A percentile compares a stretch with the other conserved stretches of the same genome.
Conservation (phyloP, 2,329 filamentous ascomycete species). For the Cladobotryum protrusum region DNA sequence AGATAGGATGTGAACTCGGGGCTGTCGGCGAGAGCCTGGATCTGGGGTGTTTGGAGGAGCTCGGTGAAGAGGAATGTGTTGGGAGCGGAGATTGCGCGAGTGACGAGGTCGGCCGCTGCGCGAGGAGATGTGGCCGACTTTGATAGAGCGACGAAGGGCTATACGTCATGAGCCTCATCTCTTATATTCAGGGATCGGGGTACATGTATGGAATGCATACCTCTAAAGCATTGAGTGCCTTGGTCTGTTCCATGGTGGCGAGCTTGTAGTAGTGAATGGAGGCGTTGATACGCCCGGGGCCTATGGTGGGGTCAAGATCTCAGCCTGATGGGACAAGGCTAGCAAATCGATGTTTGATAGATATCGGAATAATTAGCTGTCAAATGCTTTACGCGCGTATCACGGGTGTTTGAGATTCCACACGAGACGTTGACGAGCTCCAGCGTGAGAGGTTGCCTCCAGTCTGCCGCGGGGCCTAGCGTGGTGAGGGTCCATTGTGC, state of each 20-base stretch:
- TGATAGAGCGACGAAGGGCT: constrained; percentile 87
- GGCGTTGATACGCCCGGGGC: constrained; percentile 4
- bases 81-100: constrained; percentile 79
- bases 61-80: constrained; percentile 93
- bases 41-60: constrained; percentile 73
- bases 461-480: constrained; percentile 2
- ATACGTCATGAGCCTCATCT: constrained; percentile 21
- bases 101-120: constrained; percentile 78
- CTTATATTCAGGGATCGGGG: not conserved
- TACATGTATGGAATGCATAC: constrained; percentile 29
- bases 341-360: not conserved
- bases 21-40: constrained; percentile 62
- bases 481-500: not conserved
- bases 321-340: constrained; percentile 9
- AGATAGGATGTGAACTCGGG: constrained; percentile 59
- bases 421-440: not conserved
- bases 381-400: constrained; percentile 2
- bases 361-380: not conserved
- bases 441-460: not conserved
- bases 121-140: constrained; percentile 79
- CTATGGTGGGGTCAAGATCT: constrained; percentile 5
- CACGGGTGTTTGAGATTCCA: constrained; percentile 11
- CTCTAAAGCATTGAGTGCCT: constrained; percentile 59
- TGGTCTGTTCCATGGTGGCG: constrained; percentile 64
- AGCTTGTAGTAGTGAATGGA: constrained; percentile 2